Evolutionary conservation across 2,329 filamentous ascomycete genomes (phyloP).

Genomic region (Xylariomycetidae sp.): DNA sequence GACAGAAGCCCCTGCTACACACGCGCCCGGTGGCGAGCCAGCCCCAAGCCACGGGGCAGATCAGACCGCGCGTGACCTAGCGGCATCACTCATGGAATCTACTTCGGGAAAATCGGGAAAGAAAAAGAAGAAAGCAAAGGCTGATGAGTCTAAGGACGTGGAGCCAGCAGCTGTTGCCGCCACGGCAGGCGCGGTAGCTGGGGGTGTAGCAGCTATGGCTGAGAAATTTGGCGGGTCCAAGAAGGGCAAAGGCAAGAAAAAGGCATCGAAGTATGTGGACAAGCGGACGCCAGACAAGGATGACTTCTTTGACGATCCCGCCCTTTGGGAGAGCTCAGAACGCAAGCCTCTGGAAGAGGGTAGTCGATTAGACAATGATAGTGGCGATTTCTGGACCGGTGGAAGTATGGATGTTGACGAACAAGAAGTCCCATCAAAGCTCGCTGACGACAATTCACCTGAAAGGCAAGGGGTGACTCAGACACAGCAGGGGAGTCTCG

Average conservation of each 20-base stretch:
- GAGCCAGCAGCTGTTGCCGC: constrained; percentile 17
- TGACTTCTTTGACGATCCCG: constrained; percentile 40
- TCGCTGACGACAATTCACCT: no score
- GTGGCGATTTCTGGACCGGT: constrained; percentile 15
- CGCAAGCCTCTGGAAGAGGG: constrained; percentile 28
- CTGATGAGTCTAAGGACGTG: constrained; percentile 6
- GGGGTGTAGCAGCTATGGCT: constrained; percentile 30
- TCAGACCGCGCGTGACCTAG: constrained; percentile 15
- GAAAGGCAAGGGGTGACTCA: no score
- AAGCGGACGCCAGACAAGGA: constrained; percentile 34
- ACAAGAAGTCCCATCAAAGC: no score
- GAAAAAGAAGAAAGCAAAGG: constrained; percentile 7
- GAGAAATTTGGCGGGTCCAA: constrained; percentile 30
- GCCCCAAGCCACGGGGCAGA: constrained; percentile 18
- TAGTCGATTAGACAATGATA: constrained; percentile 19
- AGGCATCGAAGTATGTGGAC: constrained; percentile 35
- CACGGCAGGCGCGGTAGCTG: constrained; percentile 24
- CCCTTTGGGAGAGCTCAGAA: constrained; percentile 40
- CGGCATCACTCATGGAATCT: constrained; percentile 18
- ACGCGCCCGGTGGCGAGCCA: neutral
- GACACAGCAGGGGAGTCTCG: no score
- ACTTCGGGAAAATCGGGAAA: constrained; percentile 6
- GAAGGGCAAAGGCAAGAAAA: constrained; percentile 32
- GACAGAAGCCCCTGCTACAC: no score
- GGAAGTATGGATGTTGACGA: constrained; percentile 21